Percentiles rank a stretch among this genome's conserved stretches.
Conservation (phyloP, 2,329 filamentous ascomycete species). For the Ophiostoma australiae region DNA sequence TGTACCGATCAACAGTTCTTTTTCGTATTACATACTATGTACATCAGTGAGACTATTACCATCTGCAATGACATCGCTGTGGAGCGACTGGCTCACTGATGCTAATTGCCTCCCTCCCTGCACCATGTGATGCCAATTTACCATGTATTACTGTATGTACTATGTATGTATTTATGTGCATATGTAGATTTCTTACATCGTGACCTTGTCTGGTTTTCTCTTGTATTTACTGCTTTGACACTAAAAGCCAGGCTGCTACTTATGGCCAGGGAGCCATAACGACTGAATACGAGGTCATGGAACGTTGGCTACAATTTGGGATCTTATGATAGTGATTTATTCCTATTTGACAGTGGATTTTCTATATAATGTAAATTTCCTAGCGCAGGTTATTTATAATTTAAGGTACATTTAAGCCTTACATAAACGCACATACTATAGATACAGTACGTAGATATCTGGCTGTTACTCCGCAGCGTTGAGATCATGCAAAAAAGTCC, state of each 20-base stretch:
- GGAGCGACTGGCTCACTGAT: not conserved
- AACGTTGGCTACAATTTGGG: not conserved
- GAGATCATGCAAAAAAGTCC: not conserved
- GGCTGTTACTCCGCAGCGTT: not conserved
- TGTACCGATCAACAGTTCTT: not conserved
- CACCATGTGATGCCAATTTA: not conserved
- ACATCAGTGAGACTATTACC: not conserved
- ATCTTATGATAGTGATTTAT: not conserved
- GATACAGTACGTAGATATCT: not conserved
- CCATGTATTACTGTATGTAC: too few relatives aligned
- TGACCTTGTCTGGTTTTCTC: not conserved
- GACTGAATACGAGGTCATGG: constrained; percentile 7
- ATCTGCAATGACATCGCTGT: not conserved
- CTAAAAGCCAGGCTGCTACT: not conserved
- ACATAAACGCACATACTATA: not conserved
- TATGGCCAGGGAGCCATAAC: not conserved
- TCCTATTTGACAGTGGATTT: not conserved
- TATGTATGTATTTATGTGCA: not conserved
- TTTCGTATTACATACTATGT: too few relatives aligned
- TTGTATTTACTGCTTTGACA: not conserved
- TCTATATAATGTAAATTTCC: not conserved
- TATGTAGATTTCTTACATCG: too few relatives aligned
- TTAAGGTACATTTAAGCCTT: not conserved
- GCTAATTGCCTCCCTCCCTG: not conserved
- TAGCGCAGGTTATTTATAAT: constrained; percentile 8